Evolutionary conservation across 495 filamentous ascomycete genomes (phyloP), one percentile per base, ranked within the genome.

Genomic region (Durotheca rogersii): DNA sequence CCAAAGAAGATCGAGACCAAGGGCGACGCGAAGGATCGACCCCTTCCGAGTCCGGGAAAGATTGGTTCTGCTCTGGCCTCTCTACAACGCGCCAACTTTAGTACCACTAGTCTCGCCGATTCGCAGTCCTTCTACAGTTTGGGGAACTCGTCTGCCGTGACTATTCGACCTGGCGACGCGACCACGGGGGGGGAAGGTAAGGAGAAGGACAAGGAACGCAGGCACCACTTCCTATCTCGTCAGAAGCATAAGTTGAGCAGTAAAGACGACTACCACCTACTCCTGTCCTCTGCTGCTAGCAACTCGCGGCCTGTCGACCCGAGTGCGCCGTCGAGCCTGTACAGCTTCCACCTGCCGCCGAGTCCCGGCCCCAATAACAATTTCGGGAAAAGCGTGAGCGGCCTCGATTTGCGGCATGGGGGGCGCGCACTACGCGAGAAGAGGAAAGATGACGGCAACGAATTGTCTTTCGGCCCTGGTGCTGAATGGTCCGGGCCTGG

Each of bases 231-330:
- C 64, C 63, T 97, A 41, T 90, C 89, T 2, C 78, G 93, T 35
- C 89, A 94, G 70, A 96, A 96, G 67, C 79, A 96, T 64, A 96
- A 94, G 67, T 70, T 91, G 15, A 91, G 86, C 59, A 86, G 86
- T 42, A 84, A 81, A 49, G 79, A 84, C 41, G 89, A 94, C 41
- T 86, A 91, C 43, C 82, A 92, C 55, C 77, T 86, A 27, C 78
- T 90, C 1, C 78, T 97, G 1, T 95, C 90, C 0, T 97, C 93
- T 2, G 90, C 90, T 14, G 84, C 83, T 19, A 93, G 88, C 62
- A 97, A 95, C 64, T 96, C 90, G 4, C 83, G 81, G 61, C 88
- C 91, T 0, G 82, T 85, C 1, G 89, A 95, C 62, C 89, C 90
- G 0, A 86, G 78, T 56, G 89, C 89, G 3, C 89, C 90, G 1